Evolutionary conservation across 2,329 filamentous ascomycete genomes (phyloP).

Genomic region (Aspergillus brasiliensis): DNA sequence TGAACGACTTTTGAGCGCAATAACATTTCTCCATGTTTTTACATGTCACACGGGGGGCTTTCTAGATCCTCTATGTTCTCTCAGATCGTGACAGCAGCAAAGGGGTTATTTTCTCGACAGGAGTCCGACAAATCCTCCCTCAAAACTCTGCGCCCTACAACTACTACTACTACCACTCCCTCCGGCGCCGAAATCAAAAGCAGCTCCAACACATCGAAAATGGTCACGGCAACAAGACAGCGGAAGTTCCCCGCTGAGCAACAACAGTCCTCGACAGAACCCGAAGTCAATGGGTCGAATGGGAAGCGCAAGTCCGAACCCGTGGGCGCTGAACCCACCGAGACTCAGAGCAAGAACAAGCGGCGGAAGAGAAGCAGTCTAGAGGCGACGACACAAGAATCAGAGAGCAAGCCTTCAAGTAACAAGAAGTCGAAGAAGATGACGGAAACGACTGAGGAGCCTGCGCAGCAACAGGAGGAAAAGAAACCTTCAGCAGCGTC

Average conservation of each 20-base stretch:
- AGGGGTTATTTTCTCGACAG: constrained; percentile 42
- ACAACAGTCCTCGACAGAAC: constrained; percentile 11
- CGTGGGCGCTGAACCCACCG: constrained; percentile 22
- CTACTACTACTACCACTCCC: constrained; percentile 6
- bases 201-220: constrained; percentile 27
- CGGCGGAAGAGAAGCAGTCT: constrained; percentile 35
- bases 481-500: constrained; percentile 10
- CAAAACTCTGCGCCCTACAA: constrained; percentile 7
- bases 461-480: constrained; percentile 17
- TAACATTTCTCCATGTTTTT: constrained; percentile 20
- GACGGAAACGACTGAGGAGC: constrained; percentile 8
- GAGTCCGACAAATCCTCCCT: constrained; percentile 26
- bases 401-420: constrained; percentile 15
- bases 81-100: constrained; percentile 45
- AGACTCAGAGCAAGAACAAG: constrained; percentile 33
- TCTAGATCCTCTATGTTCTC: constrained; percentile 43
- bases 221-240: constrained; percentile 39
- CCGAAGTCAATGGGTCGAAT: constrained; percentile 21
- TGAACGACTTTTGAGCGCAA: constrained; percentile 15
- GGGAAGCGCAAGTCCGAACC: constrained; percentile 39
- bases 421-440: constrained; percentile 1
- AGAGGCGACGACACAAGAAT: constrained; percentile 21
- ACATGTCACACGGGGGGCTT: constrained; percentile 1
- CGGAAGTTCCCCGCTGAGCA: constrained; percentile 25
- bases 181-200: constrained; percentile 3